Conservation (phyloP, 371 early-diverging fungal species). For the Saksenaea oblongispora region DNA sequence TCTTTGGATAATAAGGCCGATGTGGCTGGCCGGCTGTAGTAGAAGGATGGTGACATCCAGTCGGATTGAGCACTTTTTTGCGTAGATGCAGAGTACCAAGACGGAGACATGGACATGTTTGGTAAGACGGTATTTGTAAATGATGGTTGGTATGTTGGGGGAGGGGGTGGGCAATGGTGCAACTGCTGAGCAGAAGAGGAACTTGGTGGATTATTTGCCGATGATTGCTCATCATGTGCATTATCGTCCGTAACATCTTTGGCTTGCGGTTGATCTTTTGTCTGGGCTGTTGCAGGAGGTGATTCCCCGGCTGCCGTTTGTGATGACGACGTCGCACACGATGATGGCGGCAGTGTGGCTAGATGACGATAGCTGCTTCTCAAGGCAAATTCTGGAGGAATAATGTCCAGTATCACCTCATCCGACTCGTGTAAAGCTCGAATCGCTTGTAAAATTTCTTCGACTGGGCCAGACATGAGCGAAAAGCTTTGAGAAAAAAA, state of each 20-base stretch:
- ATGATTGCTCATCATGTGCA: too few relatives aligned
- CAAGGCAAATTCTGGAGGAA: conserved; percentile 50
- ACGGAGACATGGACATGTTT: conserved; percentile 49
- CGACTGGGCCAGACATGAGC: conserved; percentile 20
- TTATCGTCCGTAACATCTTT: too few relatives aligned
- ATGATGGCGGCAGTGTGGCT: conserved; percentile 12
- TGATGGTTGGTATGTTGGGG: conserved; percentile 43
- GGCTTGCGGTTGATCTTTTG: neutral
- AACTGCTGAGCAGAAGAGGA: neutral
- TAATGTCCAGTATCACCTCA: conserved; percentile 45
- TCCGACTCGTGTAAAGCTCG: conserved; percentile 40
- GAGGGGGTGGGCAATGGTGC: conserved; percentile 21
- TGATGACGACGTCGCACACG: conserved; percentile 14
- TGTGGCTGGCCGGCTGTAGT: conserved; percentile 47
- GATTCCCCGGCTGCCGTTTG: neutral
- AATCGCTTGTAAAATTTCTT: conserved; percentile 42
- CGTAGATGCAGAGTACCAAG: conserved; percentile 52
- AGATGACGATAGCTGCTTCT: conserved; percentile 39
- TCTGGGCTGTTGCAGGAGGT: conserved; percentile 3
- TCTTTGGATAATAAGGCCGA: conserved; percentile 37
- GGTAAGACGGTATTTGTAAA: conserved; percentile 44
- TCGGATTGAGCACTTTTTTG: conserved; percentile 48
- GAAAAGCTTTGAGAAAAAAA: neutral
- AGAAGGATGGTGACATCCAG: conserved; percentile 56
- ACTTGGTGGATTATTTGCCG: neutral